Evolutionary conservation across 805 yeast species (phyloP), one percentile per base, ranked within the genome.

Genomic region (Metschnikowia henanensis): DNA sequence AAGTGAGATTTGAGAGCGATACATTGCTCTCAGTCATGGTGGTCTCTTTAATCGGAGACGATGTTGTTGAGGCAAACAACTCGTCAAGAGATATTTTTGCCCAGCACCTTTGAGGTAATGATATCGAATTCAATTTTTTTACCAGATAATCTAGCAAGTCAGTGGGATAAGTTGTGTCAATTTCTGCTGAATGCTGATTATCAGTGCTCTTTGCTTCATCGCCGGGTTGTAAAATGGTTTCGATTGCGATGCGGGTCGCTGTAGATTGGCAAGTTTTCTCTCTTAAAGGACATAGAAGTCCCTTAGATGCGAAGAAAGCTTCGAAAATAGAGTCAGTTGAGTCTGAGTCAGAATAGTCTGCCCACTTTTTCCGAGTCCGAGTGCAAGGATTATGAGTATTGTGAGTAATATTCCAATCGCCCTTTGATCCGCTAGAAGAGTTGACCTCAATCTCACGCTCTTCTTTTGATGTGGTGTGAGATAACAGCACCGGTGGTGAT

Each of bases 301-400:
- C 35, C 21, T 30, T 9, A n/a, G 39, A 29, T 3, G 35, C 35
- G 19, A 40, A 40, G 22, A 34, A 40, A 13, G 20, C 30, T 20
- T 35, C 26, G 18, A 26, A 40, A 17, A 40, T 18, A 12, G 39
- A 35, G 30, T 22, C 32, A 10, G 30, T 28, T 8, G 30, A 28
- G 6, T 34, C 38, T 3, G 29, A 31, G 10, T 46, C 46, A 3
- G 43, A 38, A 35, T 38, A 46, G 3, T 46, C 50, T 23, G 23
- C 29, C 50, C 50, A 46, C n/a, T 26, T 13, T 23, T 30, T 31
- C 8, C 37, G 30, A 15, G 41, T 42, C 37, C 28, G 38, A 13
- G 50, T 42, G 31, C 50, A 45, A 3, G 44, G 43, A 18, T 41
- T 45, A 26, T 30, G 30, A 12, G 34, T 26, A 18, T 39, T 22